Evolutionary conservation across 441 rosid genomes (phyloP).

Genomic region (California macrophylla): DNA sequence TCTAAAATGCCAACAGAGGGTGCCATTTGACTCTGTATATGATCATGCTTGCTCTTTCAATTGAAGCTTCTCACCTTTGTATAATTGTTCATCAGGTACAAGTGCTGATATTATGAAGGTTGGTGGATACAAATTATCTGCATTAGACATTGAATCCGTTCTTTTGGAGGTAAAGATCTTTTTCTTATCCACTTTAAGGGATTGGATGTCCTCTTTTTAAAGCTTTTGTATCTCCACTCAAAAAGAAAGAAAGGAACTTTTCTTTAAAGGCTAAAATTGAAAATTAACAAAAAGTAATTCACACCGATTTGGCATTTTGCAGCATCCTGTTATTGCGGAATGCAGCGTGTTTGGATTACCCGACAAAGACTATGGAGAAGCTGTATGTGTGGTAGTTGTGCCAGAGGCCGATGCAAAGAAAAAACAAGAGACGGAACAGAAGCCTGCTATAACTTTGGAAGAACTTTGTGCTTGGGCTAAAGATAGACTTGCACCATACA

Average conservation of each 20-base stretch:
- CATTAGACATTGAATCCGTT: conserved; percentile 85
- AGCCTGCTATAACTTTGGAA: conserved; percentile 56
- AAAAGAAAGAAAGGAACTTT: background rate
- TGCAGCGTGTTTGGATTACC: conserved; percentile 88
- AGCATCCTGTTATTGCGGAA: conserved; percentile 79
- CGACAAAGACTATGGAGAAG: conserved; percentile 84
- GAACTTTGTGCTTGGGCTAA: conserved; percentile 84
- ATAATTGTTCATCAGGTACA: conserved; percentile 41
- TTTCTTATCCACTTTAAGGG: background rate
- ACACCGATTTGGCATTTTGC: conserved; percentile 19
- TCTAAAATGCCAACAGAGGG: background rate
- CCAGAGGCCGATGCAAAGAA: conserved; percentile 42
- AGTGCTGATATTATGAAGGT: conserved; percentile 96
- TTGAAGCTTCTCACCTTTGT: conserved; percentile 13
- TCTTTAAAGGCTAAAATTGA: background rate
- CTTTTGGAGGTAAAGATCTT: conserved; percentile 62
- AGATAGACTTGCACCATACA: conserved; percentile 93
- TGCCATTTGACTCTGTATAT: background rate
- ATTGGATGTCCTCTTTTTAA: background rate
- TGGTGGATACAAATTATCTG: conserved; percentile 93
- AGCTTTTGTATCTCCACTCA: conserved; percentile 4
- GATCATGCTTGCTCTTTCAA: background rate
- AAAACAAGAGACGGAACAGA: conserved; percentile 34
- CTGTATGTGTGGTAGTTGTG: conserved; percentile 60
- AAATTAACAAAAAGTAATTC: background rate